A percentile compares a stretch with the other conserved stretches of the same genome.
Evolutionary conservation across 2,329 filamentous ascomycete genomes (phyloP).

Genomic region (Colletotrichum sp.): DNA sequence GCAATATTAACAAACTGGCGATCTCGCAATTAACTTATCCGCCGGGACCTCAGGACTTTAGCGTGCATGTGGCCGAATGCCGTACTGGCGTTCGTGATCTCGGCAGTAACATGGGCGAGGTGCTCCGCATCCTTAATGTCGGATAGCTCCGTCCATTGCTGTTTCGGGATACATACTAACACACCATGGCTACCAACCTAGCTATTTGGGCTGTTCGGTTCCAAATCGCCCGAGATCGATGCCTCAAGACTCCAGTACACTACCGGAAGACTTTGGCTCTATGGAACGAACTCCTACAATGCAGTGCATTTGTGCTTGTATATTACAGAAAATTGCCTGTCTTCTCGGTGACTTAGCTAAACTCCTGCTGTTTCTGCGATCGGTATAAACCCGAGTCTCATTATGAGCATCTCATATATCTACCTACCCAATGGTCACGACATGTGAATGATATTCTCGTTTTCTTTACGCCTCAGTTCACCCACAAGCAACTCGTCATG

Average conservation of each 20-base stretch:
- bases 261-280: fast-evolving
- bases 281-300: not conserved
- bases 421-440: not conserved
- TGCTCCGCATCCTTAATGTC: not conserved
- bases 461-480: not conserved
- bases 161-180: fast-evolving
- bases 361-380: fast-evolving
- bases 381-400: not conserved
- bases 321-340: not conserved
- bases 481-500: not conserved
- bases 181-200: not conserved
- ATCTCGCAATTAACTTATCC: not conserved
- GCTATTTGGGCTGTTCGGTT: not conserved
- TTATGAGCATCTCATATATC: not conserved
- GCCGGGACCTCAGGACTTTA: not conserved
- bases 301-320: fast-evolving
- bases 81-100: not conserved
- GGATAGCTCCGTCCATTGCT: not conserved
- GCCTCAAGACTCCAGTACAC: not conserved
- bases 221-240: not conserved
- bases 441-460: fast-evolving
- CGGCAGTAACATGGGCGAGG: not conserved
- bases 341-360: not conserved
- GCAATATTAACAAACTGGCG: not conserved
- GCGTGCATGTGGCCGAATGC: not conserved